Base-by-base conservation (phyloP, 208 protist species). In the Leishmania gerbilli region DNA sequence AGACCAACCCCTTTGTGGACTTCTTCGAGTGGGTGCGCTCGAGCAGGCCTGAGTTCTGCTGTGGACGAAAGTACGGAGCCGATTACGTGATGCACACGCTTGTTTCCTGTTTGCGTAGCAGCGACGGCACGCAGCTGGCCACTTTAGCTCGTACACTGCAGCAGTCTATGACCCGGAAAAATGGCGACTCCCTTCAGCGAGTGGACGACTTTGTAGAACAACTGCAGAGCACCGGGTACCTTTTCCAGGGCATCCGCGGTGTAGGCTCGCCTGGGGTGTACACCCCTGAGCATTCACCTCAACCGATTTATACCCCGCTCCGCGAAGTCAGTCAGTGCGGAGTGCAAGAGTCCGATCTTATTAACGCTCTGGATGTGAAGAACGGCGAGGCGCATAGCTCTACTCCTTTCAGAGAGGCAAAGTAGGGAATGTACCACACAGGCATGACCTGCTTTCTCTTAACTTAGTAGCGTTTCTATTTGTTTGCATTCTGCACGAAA, bases 1-100 rank as follows among this genome's bases (percentile, higher is more conserved):
- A 91, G 68, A 84, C 74, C 51, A 87, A 92, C 74, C 89, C 90
- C 65, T 88, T 93, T 53, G 76, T 81, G 2, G 83, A 89, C 72
- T 95, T 95, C 83, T 95, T 93, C 72, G 88, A 91, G 42, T 95
- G 84, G 83, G 75, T 95, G 45, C 72, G 79, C 19, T 75, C 82
- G 77, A 71, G 77, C 24, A 49, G 89, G 47, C 86, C 89, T 17
- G 92, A 94, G 67, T 95, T 92, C 74, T 89, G 90, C n/a, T 85
- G 75, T 17, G 92, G 92, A n/a, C 71, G 83, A 31, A 76, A 86
- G 53, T 92, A 92, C 72, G 81, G 34, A 8, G 55, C 85, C 31
- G 83, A 90, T 68, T 84, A 83, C 49, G 89, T 88, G 67, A 67
- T 93, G 42, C 56, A 77, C 17, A 74, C 68, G 3, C 42, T 95